Evolutionary conservation across 345 rosid species (phyloP).

Genomic region (Gossypium herbaceum): DNA sequence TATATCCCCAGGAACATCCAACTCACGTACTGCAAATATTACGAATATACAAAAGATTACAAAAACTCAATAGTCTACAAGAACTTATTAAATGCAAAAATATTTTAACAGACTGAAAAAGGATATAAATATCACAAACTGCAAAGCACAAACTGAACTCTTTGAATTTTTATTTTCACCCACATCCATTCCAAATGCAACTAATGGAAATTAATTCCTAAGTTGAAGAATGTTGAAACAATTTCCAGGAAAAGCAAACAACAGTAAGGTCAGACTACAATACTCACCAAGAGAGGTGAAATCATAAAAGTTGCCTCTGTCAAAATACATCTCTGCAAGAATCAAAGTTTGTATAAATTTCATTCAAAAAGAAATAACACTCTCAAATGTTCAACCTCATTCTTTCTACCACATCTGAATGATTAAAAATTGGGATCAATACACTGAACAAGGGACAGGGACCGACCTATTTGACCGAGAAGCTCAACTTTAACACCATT

Average conservation of each 20-base stretch:
- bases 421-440: neutral
- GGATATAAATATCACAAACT: neutral
- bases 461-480: constrained; percentile 90
- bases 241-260: constrained; percentile 8
- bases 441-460: constrained; percentile 1
- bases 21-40: constrained; percentile 71
- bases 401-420: neutral
- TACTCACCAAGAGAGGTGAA: constrained; percentile 94
- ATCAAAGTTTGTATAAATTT: constrained; percentile 8
- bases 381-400: neutral
- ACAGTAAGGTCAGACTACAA: neutral
- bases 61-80: neutral
- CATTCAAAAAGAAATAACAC: neutral
- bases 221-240: neutral
- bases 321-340: constrained; percentile 85
- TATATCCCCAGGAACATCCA: constrained; percentile 96
- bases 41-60: constrained; percentile 9
- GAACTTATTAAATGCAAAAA: neutral
- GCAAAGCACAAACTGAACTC: constrained; percentile 1
- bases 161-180: neutral
- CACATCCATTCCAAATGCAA: neutral
- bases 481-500: constrained; percentile 95
- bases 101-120: neutral
- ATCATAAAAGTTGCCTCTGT: constrained; percentile 92
- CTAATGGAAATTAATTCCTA: neutral